Evolutionary conservation across 2,329 filamentous ascomycete genomes (phyloP), one percentile per base, ranked within the genome.

Genomic region (Botryosphaeria dothidea): DNA sequence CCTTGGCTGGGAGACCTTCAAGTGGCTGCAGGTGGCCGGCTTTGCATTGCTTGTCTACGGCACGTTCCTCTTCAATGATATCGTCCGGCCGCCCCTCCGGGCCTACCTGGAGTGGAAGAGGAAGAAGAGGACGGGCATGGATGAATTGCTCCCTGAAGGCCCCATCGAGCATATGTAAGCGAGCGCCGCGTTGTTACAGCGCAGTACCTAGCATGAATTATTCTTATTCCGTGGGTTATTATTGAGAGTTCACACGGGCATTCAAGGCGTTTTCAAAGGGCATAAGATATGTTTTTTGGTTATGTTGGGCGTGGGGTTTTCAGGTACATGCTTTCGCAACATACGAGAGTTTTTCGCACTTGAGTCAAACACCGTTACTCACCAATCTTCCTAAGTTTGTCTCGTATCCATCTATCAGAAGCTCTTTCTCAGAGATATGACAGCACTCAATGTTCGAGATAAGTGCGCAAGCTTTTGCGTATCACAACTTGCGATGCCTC

Each of bases 1-100:
- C 3, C 86, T 99, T 2, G 93, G 93, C 67, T 99, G 95, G 95
- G 95, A 99, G 81, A 89, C 88, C 0, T 98, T 99, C 86, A 98
- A 98, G 80, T 96, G 92, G 90, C 86, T 99, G 6, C 95, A 99
- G 79, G 92, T 99, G 15, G 77, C 87, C 3, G 95, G 95, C 1
- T 99, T 99, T 71, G 91, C 82, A 1, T 81, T 97, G 69, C 85
- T 99, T 38, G 95, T 99, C 15, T 99, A 97, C 75, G 96, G 95
- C 69, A 99, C 94, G 1, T 97, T 97, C 78, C 77, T 98, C 46
- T 98, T 98, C 83, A 98, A 98, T 78, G 93, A 96, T 68, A 87
- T 99, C 66, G 86, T 98, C n/a, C 83, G 88, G 66, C 92, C 93
- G 23, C 95, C 95, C 0, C 81, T 96, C 66, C 86, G 87, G 75